Percentiles rank a stretch among this genome's conserved stretches.
Conservation (phyloP, 202 grass and related monocot species). For the Setaria italica region DNA sequence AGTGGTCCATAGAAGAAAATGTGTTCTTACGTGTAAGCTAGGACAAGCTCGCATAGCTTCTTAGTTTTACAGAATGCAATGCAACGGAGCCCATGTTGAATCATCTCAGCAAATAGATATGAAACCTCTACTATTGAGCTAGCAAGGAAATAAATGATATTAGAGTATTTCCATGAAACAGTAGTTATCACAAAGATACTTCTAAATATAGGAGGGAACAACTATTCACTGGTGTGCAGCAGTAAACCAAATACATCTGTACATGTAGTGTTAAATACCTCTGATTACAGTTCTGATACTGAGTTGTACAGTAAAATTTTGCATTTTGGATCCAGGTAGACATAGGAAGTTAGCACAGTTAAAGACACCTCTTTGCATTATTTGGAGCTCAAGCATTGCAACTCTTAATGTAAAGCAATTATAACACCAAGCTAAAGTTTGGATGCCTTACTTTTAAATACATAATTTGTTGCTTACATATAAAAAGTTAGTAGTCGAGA, state of each 20-base stretch:
- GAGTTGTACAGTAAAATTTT: neutral
- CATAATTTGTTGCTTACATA: slow-evolving; percentile 1
- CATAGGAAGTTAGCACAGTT: neutral
- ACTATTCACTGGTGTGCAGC: slow-evolving; percentile 8
- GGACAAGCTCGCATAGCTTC: slow-evolving; percentile 87
- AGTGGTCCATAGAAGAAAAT: slow-evolving; percentile 34
- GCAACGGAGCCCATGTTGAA: slow-evolving; percentile 94
- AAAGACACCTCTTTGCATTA: neutral
- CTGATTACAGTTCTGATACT: neutral
- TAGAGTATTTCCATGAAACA: slow-evolving; percentile 11
- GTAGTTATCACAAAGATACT: slow-evolving; percentile 16
- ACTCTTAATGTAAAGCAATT: slow-evolving; percentile 11
- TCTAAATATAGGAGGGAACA: slow-evolving; percentile 23
- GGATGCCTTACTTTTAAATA: slow-evolving; percentile 4
- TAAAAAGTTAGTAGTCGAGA: slow-evolving; percentile 1
- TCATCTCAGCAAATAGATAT: slow-evolving; percentile 91
- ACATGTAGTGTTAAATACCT: neutral
- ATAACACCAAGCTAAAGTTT: slow-evolving; percentile 3
- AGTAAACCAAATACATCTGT: slow-evolving; percentile 24
- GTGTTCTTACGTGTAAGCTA: slow-evolving; percentile 84
- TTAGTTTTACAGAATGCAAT: slow-evolving; percentile 98
- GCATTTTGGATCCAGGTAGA: neutral
- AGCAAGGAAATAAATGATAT: slow-evolving; percentile 39
- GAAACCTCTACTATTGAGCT: slow-evolving; percentile 93
- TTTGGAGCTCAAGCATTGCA: neutral